Conservation (phyloP, 2,329 filamentous ascomycete species). For the Tolypocladium tropicale region DNA sequence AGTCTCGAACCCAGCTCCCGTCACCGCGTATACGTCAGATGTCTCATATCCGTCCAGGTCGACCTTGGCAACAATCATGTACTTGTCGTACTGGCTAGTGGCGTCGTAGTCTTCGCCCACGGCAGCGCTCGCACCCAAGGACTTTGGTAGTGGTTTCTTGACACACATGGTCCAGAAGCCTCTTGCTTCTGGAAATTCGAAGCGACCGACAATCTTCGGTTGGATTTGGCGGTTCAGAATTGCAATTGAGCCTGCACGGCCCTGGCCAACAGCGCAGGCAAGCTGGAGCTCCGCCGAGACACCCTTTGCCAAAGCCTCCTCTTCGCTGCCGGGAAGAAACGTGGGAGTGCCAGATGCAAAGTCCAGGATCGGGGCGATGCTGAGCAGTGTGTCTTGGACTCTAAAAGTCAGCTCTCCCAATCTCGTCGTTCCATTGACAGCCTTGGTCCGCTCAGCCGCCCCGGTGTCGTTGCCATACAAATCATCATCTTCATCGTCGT, state of each 20-base stretch:
- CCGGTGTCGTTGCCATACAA: slow-evolving; percentile 52
- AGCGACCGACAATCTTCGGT: slow-evolving; percentile 58
- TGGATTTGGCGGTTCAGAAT: slow-evolving; percentile 70
- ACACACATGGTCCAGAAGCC: slow-evolving; percentile 74
- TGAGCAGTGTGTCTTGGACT: slow-evolving; percentile 66
- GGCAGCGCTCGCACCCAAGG: slow-evolving; percentile 37
- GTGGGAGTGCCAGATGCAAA: slow-evolving; percentile 56
- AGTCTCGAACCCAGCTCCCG: slow-evolving; percentile 63
- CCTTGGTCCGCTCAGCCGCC: slow-evolving; percentile 41
- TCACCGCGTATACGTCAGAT: slow-evolving; percentile 68
- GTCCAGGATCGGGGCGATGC: slow-evolving; percentile 69
- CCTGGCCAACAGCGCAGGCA: slow-evolving; percentile 51
- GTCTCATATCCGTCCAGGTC: slow-evolving; percentile 60
- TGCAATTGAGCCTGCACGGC: slow-evolving; percentile 59
- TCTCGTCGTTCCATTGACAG: slow-evolving; percentile 30
- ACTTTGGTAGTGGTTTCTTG: slow-evolving; percentile 55
- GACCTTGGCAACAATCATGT: slow-evolving; percentile 72
- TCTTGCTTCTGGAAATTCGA: slow-evolving; percentile 62
- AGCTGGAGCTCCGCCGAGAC: slow-evolving; percentile 49
- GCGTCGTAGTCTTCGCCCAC: slow-evolving; percentile 45
- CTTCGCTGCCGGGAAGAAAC: slow-evolving; percentile 31
- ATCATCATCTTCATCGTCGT: slow-evolving; percentile 56
- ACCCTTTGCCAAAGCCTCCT: slow-evolving; percentile 28
- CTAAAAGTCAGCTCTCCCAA: slow-evolving; percentile 61
- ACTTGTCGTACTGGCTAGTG: slow-evolving; percentile 60